Evolutionary conservation across 345 rosid species (phyloP), one percentile per base, ranked within the genome.

Genomic region (Populus tremula): DNA sequence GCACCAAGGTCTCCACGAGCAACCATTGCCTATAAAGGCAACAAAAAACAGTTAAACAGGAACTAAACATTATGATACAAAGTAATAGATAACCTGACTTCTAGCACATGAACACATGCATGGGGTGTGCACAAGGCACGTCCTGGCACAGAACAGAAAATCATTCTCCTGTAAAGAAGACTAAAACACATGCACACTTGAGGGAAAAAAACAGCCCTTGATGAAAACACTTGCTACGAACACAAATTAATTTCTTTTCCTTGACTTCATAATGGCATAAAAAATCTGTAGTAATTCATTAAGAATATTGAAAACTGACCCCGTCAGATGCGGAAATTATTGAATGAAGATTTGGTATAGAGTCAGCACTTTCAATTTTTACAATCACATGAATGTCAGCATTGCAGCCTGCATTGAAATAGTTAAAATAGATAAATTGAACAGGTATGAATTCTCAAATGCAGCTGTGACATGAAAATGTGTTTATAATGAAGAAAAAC

Each of bases 1-100:
- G 98, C 98, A 75, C 99, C 99, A 79, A 95, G 97, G 86, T 95
- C 98, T 87, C 98, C 99, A 79, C 99, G 98, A 76, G 99, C 99
- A 87, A 95, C 99, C 98, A 95, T 93, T 65, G 99, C 99, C 98
- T 93, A 72, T 65, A 81, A 81, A 41, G 74, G 71, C 76, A 35
- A 27, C 54, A 12, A 70, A 47, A 50, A 53, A 41, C 38, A 70
- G 50, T 75, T 41, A 72, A 31, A 41, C 70, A 66, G 23, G 67
- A 79, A 17, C 36, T 49, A 11, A 63, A 53, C 33, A 50, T 78
- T 47, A 38, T 29, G 27, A 41, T 29, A 39, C 45, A 11, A 23
- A 64, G 69, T 6, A 35, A 64, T 31, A 5, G 27, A 64, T 47
- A 71, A 41, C 11, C 10, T 62, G 47, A 74, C 33, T 49, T 66